A percentile compares a stretch with the other conserved stretches of the same genome.
Evolutionary conservation across 2,329 filamentous ascomycete species (phyloP).

Genomic region (Hypoxylon sp.): DNA sequence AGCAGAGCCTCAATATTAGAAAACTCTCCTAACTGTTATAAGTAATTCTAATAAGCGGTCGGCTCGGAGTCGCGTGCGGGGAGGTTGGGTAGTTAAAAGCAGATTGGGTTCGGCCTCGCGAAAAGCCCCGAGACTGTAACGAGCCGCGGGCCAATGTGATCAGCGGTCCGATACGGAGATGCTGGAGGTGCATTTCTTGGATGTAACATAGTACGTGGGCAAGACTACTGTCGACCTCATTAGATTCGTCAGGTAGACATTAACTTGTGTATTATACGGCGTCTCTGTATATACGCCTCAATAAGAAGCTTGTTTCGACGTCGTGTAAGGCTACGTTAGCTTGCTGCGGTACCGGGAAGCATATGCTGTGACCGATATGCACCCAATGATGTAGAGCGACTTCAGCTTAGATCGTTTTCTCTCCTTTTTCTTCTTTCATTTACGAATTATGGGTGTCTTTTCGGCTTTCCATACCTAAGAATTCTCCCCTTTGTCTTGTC

Average conservation of each 20-base stretch:
- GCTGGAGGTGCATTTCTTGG: conserved; percentile 4
- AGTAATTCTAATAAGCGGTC: conserved; percentile 1
- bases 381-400: background rate
- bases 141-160: conserved; percentile 28
- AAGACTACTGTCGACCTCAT: background rate
- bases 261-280: conserved; percentile 14
- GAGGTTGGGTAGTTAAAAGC: conserved; percentile 21
- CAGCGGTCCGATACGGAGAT: conserved; percentile 36
- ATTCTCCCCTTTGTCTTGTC: background rate
- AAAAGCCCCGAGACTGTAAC: conserved; percentile 22
- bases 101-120: conserved; percentile 17
- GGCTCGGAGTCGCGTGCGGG: conserved; percentile 16
- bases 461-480: background rate
- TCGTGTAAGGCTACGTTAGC: conserved; percentile 1
- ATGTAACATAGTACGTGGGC: conserved; percentile 34
- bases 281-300: conserved; percentile 9
- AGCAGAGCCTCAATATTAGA: conserved; percentile 19
- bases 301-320: conserved; percentile 15
- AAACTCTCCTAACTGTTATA: conserved; percentile 10
- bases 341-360: background rate
- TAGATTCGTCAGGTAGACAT: conserved; percentile 2
- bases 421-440: background rate
- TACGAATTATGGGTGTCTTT: background rate
- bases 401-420: background rate
- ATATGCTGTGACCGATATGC: background rate